These are phyloP conservation scores for Hansenula lynferdii DNA, from an alignment of 1,139 yeast species.

Conservation along the genomic window DNA sequence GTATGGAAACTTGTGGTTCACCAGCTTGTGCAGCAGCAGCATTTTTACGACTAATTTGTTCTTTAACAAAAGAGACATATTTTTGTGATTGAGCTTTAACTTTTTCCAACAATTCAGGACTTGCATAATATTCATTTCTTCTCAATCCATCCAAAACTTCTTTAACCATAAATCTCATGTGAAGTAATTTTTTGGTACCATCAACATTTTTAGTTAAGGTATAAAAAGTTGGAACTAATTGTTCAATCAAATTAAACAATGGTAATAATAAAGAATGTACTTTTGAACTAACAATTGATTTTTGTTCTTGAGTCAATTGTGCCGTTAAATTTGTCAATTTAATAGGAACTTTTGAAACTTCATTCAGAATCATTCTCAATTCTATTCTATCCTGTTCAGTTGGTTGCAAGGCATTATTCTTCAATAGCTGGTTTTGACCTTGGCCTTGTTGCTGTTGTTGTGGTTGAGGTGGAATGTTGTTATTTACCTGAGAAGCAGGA, in stretches of 20 bases:
- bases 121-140: conserved; percentile 58
- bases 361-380: conserved; percentile 60
- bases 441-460: too few relatives aligned
- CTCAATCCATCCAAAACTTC: conserved; percentile 67
- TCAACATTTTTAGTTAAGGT: conserved; percentile 68
- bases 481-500: not conserved
- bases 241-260: conserved; percentile 65
- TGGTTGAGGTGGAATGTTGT: too few relatives aligned
- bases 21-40: conserved; percentile 4
- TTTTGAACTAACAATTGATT: conserved; percentile 54
- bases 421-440: conserved; percentile 4
- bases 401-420: conserved; percentile 11
- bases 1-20: too few relatives aligned
- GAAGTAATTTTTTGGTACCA: conserved; percentile 71
- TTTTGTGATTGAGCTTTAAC: conserved; percentile 68
- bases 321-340: conserved; percentile 62
- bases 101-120: conserved; percentile 65
- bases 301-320: conserved; percentile 57
- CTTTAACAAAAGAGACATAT: conserved; percentile 69
- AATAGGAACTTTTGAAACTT: conserved; percentile 63
- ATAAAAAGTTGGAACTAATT: conserved; percentile 71
- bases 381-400: conserved; percentile 48
- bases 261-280: conserved; percentile 51
- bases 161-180: conserved; percentile 74
- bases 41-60: conserved; percentile 30